phyloP scores from a whole-genome alignment of 441 rosid species.

The Melastoma candidum region DNA sequence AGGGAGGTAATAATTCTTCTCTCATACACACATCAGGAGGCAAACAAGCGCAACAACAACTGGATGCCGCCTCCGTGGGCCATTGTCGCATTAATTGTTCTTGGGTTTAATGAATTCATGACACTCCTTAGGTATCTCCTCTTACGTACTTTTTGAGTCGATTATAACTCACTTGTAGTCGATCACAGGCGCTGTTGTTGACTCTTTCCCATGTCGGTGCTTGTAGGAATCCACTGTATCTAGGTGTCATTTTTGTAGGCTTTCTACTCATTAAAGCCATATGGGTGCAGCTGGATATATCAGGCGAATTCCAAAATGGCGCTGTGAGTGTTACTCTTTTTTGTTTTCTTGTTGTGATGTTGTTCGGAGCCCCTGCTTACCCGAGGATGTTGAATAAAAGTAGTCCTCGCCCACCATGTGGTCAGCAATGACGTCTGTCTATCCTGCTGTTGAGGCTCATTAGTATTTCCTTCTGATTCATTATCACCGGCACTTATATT shows the following conservation, averaged over 20 bases:
- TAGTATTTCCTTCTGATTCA: not conserved
- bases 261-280: conserved; percentile 73
- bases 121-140: conserved; percentile 69
- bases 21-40: conserved; percentile 58
- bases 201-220: not conserved
- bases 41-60: conserved; percentile 82
- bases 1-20: not conserved
- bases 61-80: conserved; percentile 99
- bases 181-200: conserved; percentile 7
- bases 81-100: conserved; percentile 64
- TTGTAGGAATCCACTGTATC: conserved; percentile 84
- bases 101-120: conserved; percentile 98
- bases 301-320: conserved; percentile 75
- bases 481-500: not conserved
- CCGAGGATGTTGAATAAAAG: too few relatives aligned
- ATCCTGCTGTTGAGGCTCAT: not conserved
- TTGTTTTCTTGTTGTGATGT: not conserved
- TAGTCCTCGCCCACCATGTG: too few relatives aligned
- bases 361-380: too few relatives aligned
- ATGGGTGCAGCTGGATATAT: conserved; percentile 83
- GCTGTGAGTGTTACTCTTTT: conserved; percentile 39
- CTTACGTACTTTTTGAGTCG: not conserved
- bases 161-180: not conserved
- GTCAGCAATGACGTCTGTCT: too few relatives aligned
- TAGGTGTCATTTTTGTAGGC: conserved; percentile 52